Percentiles rank a stretch among this genome's conserved stretches.
Evolutionary conservation across 345 rosid species (phyloP).

Genomic region (Lenwebbia sp.): DNA sequence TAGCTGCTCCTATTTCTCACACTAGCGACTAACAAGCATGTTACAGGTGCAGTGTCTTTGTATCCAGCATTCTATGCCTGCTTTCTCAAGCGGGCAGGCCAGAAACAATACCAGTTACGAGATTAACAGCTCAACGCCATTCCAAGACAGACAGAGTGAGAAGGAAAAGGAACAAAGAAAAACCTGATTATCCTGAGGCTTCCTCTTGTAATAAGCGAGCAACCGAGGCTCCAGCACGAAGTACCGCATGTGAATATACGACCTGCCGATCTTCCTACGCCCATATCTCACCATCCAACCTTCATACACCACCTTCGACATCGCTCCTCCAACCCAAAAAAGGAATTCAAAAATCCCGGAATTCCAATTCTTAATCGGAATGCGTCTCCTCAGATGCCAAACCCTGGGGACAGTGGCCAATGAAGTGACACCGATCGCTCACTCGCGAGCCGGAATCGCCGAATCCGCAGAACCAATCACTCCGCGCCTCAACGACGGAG

Average conservation of each 20-base stretch:
- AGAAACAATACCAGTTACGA: neutral
- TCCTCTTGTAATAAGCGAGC: constrained; percentile 95
- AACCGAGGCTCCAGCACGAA: constrained; percentile 90
- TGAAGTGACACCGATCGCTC: neutral
- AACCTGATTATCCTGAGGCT: constrained; percentile 94
- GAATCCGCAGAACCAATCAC: neutral
- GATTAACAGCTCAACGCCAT: neutral
- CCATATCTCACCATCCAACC: constrained; percentile 99
- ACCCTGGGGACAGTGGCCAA: neutral
- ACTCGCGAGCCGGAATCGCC: neutral
- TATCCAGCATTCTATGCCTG: neutral
- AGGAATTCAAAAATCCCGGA: neutral
- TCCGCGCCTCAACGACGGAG: neutral
- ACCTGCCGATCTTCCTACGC: constrained; percentile 93
- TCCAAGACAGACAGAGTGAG: neutral
- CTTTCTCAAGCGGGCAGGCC: neutral
- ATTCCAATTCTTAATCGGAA: neutral
- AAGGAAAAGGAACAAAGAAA: neutral
- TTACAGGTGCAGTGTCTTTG: neutral
- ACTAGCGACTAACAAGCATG: neutral
- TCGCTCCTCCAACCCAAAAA: neutral
- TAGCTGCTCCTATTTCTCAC: neutral
- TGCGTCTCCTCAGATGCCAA: neutral
- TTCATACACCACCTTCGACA: constrained; percentile 81
- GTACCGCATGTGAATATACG: constrained; percentile 93